A percentile compares a stretch with the other conserved stretches of the same genome.
phyloP scores from a whole-genome alignment of 2,329 filamentous ascomycete species.

The Monosporascus sp. region DNA sequence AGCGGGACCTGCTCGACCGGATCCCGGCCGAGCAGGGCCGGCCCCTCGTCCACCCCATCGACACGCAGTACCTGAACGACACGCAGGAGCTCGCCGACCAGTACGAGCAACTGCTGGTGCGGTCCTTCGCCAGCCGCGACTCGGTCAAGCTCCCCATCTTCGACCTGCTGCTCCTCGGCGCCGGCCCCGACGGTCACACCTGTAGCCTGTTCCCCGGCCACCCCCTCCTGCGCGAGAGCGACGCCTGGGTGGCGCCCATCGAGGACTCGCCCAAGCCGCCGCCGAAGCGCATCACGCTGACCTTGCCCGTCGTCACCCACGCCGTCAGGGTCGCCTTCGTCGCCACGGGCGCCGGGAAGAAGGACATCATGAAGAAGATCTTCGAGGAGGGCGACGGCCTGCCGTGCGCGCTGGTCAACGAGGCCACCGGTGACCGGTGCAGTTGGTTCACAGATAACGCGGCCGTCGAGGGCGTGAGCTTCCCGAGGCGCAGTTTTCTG shows the following conservation, averaged over 20 bases:
- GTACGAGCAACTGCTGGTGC: conserved; percentile 85
- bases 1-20: conserved; percentile 82
- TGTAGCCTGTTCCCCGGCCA: conserved; percentile 95
- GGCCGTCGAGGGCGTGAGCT: conserved; percentile 79
- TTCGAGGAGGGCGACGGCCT: conserved; percentile 78
- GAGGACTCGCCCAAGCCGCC: conserved; percentile 94
- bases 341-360: conserved; percentile 83
- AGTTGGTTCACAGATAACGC: conserved; percentile 92
- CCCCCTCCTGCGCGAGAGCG: conserved; percentile 75
- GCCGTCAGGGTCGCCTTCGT: conserved; percentile 85
- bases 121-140: conserved; percentile 83
- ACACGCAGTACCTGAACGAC: conserved; percentile 60
- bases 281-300: conserved; percentile 83
- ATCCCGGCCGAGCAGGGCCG: conserved; percentile 62
- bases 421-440: conserved; percentile 74
- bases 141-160: conserved; percentile 93
- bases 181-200: conserved; percentile 93
- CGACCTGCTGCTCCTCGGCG: conserved; percentile 87
- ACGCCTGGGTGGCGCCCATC: conserved; percentile 89
- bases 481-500: conserved; percentile 66
- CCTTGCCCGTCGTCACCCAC: conserved; percentile 83
- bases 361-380: conserved; percentile 86
- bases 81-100: conserved; percentile 87
- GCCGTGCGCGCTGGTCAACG: conserved; percentile 85
- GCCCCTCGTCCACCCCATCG: conserved; percentile 76